phyloP scores from a whole-genome alignment of 441 rosid genomes.

The Brassica hybrid region DNA sequence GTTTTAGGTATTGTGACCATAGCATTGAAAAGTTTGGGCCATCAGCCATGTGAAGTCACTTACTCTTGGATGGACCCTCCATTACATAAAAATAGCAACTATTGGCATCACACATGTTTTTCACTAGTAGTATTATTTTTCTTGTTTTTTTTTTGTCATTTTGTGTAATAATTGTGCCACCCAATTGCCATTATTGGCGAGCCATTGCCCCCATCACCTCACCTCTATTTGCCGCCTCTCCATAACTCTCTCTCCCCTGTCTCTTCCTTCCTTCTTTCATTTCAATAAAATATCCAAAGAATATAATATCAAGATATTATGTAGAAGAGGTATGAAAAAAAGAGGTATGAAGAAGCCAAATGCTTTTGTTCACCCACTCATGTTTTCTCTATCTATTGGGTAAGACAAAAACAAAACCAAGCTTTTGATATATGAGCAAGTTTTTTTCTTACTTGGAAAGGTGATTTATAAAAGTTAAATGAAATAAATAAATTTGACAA shows the following conservation, averaged over 20 bases:
- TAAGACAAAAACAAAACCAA: conserved; percentile 1
- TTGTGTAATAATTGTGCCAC: conserved; percentile 39
- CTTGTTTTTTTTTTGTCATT: conserved; percentile 29
- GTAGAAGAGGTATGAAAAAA: conserved; percentile 3
- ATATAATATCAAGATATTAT: conserved; percentile 6
- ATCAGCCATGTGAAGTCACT: conserved; percentile 44
- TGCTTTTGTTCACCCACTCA: conserved; percentile 15
- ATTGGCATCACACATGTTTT: conserved; percentile 19
- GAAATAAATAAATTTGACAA: no score
- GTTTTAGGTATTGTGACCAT: conserved; percentile 13
- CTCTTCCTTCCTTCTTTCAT: conserved; percentile 16
- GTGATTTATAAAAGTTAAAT: background rate
- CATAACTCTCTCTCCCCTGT: conserved; percentile 13
- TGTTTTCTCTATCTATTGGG: conserved; percentile 9
- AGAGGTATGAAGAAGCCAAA: no score
- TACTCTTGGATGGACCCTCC: conserved; percentile 39
- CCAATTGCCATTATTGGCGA: conserved; percentile 38
- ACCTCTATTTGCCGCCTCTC: conserved; percentile 32
- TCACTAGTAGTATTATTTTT: background rate
- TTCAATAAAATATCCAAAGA: conserved; percentile 19
- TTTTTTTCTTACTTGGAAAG: background rate
- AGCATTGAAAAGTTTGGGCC: conserved; percentile 23
- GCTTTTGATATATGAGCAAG: background rate
- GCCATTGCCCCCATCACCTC: conserved; percentile 35
- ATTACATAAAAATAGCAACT: conserved; percentile 21